Evolutionary conservation across 192 early-diverging fungal species (phyloP), one percentile per base, ranked within the genome.

Genomic region (Hyaloraphidium curvatum): DNA sequence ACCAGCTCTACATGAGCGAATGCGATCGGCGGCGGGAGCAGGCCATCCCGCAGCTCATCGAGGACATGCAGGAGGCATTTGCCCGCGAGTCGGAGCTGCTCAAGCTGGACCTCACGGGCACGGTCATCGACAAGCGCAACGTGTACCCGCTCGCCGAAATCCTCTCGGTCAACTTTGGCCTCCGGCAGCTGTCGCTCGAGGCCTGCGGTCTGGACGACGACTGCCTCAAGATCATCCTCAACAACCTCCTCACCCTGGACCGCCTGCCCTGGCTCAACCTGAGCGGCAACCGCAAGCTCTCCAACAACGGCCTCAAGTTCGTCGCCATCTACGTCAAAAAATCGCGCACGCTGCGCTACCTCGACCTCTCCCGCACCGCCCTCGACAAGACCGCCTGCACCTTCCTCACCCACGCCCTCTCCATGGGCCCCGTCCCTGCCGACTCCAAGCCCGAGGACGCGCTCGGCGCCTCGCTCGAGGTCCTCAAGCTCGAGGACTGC

Each of bases 161-260:
- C 43, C 67, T 88, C 21, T 77, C 75, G 22, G 67, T 86, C 22
- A 77, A 83, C 51, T 81, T 82, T 72, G 82, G 83, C 22, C 62
- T 88, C 29, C 59, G 60, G 40, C 69, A 76, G 40, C 70, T 88
- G 19, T 72, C 70, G 31, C 58, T 88, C 33, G 71, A 76, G 40
- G 69, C 77, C 58, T 88, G 86, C 53, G 67, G 65, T 2, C 51
- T 88, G 16, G 84, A 84, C 31, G 84, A 86, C 58, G 72, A 82
- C 58, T 67, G 63, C 21, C 29, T 76, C 31, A 79, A 82, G 54
- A 60, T 81, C 50, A 54, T 89, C 4, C 58, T 81, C 2, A 82
- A 87, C 65, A 79, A 82, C 55, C 50, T 87, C 31, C 58, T 88
- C 31, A 70, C 78, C 53, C 75, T 68, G 40, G 80, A 83, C 63